Evolutionary conservation across 2,329 filamentous ascomycete species (phyloP), one percentile per base, ranked within the genome.

Genomic region (Apiospora koreana): DNA sequence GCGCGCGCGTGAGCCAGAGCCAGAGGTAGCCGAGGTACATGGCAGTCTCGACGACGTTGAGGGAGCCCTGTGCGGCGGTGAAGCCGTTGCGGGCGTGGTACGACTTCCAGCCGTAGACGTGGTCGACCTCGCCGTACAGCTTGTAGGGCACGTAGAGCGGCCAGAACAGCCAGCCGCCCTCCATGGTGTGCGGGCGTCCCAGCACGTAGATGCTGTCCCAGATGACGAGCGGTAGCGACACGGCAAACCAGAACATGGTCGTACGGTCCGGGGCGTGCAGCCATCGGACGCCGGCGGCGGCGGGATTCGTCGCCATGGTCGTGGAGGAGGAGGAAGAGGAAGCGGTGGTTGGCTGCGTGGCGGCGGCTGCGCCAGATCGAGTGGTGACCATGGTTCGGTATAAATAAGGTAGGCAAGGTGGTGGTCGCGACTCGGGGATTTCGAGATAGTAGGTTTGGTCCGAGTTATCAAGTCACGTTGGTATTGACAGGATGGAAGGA

Each of bases 141-240:
- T 87, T 89, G 82, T 97, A 97, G 0, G 93, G 94, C 41, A 82
- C 83, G 87, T 89, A 97, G 54, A 97, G 76, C 1, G 93, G 92
- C 83, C 82, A 84, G 83, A 97, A 93, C 68, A 92, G 83, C 65
- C 81, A 82, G 21, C 94, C 94, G 74, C 93, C 93, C 0, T 91
- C 89, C 93, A 97, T 96, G 70, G 90, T 93, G 80, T 91, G 88
- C 41, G 94, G 94, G 25, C 94, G 93, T 69, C 93, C 83, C 65
- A 97, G 84, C 48, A 97, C 89, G 83, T 97, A 97, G 70, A 85
- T 84, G 41, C 88, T 88, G 82, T 97, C 94, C 94, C 94, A 97
- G 67, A 89, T 77, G 66, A 97, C 93, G 71, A 97, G 86, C 1
- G 93, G 93, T 21, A 96, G 82, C 25, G 93, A 94, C 72, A 95